Base-by-base conservation (phyloP, 2,329 filamentous ascomycete species). In the Fusarium sp. region DNA sequence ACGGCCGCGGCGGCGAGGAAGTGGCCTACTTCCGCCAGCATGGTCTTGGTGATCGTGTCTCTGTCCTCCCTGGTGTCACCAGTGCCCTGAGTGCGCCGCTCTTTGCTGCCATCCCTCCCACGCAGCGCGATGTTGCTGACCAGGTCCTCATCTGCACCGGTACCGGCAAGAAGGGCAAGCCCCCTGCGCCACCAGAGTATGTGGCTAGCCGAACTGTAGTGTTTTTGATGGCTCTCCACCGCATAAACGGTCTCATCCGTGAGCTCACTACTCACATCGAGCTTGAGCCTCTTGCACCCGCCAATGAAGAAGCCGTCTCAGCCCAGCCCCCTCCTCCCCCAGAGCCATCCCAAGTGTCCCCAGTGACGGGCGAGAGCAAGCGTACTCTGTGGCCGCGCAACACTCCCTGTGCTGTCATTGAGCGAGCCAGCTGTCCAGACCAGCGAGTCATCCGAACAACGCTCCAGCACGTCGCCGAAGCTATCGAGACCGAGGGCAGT, bases 121-220 rank as follows among this genome's bases (percentile, higher is more conserved):
- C 97, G 2, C 96, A 98, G 84, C 89, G 97, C 6, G 93, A 93
- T 52, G 93, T 98, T 0, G 93, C 95, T 5, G 97, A 99, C 79
- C 95, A 98, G 82, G 92, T 99, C 0, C 88, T 99, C 29, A 90
- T 99, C n/a, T 98, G 97, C 84, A 99, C 97, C 0, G 97, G 97
- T 0, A 99, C 97, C 0, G 97, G 97, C 1, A 91, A 97, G 79
- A 97, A 97, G 84, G 97, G 97, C 14, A 93, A 90, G 64, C 87
- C 94, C 1, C 95, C 95, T 0, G 86, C 90, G n/a, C 95, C 95
- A 36, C 97, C 97, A 0, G 91, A 92, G 71, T 98, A 91, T 81
- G 90, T 95, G 0, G 81, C 88, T 3, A 93, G 90, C 10, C 89
- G 95, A 66, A 98, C 97, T 0, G 94, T 97, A 1, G 94, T 99